Conservation (phyloP, 768 basidiomycete species). For the Tylopilus rubrobrunneus region DNA sequence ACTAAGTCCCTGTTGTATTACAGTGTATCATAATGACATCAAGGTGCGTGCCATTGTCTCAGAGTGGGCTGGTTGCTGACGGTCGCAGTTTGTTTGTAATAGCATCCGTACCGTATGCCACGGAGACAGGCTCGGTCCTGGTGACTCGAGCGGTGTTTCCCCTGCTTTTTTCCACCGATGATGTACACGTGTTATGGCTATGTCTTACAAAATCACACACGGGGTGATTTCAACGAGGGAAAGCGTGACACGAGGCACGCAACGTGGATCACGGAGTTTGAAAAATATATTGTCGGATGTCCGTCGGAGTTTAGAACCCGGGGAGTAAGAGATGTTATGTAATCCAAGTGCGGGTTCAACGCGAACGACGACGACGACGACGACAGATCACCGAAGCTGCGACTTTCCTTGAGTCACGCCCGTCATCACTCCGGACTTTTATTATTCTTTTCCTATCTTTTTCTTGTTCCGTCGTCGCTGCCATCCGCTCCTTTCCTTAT, state of each 20-base stretch:
- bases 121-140: conserved; percentile 6
- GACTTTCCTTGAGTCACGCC: conserved; percentile 18
- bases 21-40: conserved; percentile 21
- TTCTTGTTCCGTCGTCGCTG: conserved; percentile 30
- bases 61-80: not conserved
- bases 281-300: conserved; percentile 9
- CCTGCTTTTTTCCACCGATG: conserved; percentile 6
- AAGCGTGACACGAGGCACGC: conserved; percentile 10
- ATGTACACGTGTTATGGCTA: conserved; percentile 17
- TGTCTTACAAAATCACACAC: conserved; percentile 6
- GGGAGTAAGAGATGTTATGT: conserved; percentile 23
- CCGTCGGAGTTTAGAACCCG: conserved; percentile 17
- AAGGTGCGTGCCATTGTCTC: conserved; percentile 6
- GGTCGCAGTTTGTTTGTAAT: conserved; percentile 14
- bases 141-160: conserved; percentile 3
- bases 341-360: conserved; percentile 10
- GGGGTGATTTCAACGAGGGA: conserved; percentile 25
- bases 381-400: conserved; percentile 14
- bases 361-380: conserved; percentile 33
- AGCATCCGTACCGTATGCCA: not conserved
- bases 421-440: conserved; percentile 14
- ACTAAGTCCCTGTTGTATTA: conserved; percentile 22
- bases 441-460: conserved; percentile 11
- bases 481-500: conserved; percentile 45
- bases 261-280: conserved; percentile 21